phyloP scores from a whole-genome alignment of 257 asterid genomes.

The Solanum pennellii region DNA sequence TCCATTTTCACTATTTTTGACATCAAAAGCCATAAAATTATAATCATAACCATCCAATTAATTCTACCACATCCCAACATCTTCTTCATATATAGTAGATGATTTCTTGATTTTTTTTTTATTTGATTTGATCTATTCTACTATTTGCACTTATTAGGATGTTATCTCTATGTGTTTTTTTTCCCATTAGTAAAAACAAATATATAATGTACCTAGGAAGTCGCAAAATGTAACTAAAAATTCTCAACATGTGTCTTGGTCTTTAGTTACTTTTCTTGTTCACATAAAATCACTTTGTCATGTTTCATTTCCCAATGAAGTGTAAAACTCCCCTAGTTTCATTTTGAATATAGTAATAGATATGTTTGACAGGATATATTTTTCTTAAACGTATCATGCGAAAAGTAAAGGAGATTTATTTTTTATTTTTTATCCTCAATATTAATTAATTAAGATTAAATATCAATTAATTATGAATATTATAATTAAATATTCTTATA shows the following conservation, averaged over 20 bases:
- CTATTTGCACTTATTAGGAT: neutral
- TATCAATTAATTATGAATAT: too few species aligned
- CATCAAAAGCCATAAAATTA: neutral
- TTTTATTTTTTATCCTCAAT: too few species aligned
- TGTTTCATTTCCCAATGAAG: neutral
- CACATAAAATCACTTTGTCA: neutral
- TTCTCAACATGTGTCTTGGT: neutral
- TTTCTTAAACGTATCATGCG: too few species aligned
- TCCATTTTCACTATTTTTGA: neutral
- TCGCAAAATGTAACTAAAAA: neutral
- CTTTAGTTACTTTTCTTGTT: neutral
- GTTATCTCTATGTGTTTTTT: neutral
- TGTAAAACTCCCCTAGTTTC: too few species aligned
- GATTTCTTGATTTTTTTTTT: neutral
- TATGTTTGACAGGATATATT: too few species aligned
- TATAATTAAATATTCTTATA: too few species aligned
- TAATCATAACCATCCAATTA: neutral
- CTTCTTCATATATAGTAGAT: neutral
- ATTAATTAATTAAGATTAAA: too few species aligned
- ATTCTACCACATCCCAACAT: neutral
- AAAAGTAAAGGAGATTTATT: too few species aligned
- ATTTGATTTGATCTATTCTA: neutral
- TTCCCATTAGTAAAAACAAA: neutral
- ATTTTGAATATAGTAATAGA: too few species aligned
- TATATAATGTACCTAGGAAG: neutral